These are phyloP conservation scores for Rhizopus stolonifer DNA, from an alignment of 371 early-diverging fungal species.

Conservation along the genomic window DNA sequence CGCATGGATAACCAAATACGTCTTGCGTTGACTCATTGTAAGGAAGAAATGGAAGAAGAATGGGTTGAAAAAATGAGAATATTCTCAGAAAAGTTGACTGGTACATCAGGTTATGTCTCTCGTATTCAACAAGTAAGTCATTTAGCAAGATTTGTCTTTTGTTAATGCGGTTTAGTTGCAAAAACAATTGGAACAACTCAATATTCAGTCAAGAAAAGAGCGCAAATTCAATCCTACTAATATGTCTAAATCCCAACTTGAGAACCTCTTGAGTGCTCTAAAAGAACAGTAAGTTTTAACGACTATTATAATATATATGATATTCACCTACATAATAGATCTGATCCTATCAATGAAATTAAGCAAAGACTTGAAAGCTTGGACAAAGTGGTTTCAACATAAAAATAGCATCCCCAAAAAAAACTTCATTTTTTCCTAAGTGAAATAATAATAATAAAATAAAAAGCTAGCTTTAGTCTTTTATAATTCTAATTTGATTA, in stretches of 20 bases:
- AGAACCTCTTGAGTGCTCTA: background rate
- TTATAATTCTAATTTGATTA: too few relatives aligned
- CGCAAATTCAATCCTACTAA: background rate
- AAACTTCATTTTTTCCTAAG: background rate
- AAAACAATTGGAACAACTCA: background rate
- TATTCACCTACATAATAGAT: too few relatives aligned
- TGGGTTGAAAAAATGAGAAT: slow-evolving; percentile 17
- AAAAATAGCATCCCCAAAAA: background rate
- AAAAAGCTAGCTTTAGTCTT: too few relatives aligned
- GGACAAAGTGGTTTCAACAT: background rate
- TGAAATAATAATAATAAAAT: too few relatives aligned
- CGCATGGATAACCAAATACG: slow-evolving; percentile 23
- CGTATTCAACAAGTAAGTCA: slow-evolving; percentile 13
- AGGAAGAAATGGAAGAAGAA: slow-evolving; percentile 21
- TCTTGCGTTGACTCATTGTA: slow-evolving; percentile 11
- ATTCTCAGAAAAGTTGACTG: slow-evolving; percentile 15
- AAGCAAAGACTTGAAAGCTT: background rate
- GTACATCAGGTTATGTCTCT: slow-evolving; percentile 16
- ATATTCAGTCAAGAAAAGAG: background rate
- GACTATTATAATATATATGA: too few relatives aligned
- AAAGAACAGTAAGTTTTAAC: background rate
- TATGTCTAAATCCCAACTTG: background rate
- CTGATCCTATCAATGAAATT: background rate
- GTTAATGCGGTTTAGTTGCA: background rate
- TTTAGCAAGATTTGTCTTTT: background rate